Base-by-base conservation (phyloP, 768 basidiomycete genomes). In the Trametes villosa region DNA sequence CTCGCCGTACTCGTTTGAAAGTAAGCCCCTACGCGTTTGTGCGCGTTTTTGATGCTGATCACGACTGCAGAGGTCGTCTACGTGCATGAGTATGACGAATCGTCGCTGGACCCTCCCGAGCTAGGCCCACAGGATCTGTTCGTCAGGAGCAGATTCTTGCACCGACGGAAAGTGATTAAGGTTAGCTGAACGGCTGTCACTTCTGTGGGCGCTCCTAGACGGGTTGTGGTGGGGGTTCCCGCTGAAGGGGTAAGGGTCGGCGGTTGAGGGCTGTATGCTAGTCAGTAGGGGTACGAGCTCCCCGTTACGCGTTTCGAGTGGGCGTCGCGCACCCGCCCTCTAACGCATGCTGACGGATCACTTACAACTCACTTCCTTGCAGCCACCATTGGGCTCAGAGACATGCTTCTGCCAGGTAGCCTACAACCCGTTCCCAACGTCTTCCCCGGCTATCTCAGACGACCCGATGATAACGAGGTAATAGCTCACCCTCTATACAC, bases 41-140 rank as follows among this genome's bases (percentile, higher is more conserved):
- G n/a, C n/a, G n/a, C n/a, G n/a, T n/a, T n/a, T n/a, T n/a, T n/a
- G n/a, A n/a, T n/a, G 8, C 47, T 31, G 9, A 44, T 22, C 17
- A n/a, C n/a, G 6, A n/a, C 8, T 27, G 8, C 40, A 66, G 65
- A n/a, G 3, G 60, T 58, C 1, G 53, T 41, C 1, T 22, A 61
- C 46, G 53, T 66, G 13, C 46, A 66, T 31, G 61, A 65, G 26
- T 68, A 62, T 22, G 48, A 61, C 30, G 67, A 68, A n/a, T 11
- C 18, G 3, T 56, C 52, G 15, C 49, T 68, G 11, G 62, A 67
- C 29, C 63, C 63, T 26, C 65, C 61, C 1, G 24, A 40, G 17
- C 38, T 68, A 7, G 42, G 41, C 15, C 57, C 62, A 4, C 29
- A 20, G 9, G 49, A 61, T 20, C 52, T 64, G 18, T 68, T 62